Base-by-base conservation (phyloP, 129 eudicot species). In the Tanacetum coccineum region DNA sequence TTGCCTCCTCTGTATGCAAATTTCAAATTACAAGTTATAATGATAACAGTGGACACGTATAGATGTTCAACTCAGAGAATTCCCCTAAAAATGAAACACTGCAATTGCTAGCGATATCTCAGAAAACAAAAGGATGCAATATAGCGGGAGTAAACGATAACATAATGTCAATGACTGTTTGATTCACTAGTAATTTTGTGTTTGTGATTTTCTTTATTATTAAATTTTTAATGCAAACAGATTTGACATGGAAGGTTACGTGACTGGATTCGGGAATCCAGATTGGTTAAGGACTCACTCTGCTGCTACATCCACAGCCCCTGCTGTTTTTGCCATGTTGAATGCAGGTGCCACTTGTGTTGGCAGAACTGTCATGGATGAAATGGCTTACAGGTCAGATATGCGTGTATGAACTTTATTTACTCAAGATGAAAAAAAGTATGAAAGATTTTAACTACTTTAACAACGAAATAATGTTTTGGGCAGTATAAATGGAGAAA, bases 351-450 rank as follows among this genome's bases (percentile, higher is more conserved):
- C 91, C 45, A 91, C 85, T 42, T 85, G 94, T 80, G 83, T 81
- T 18, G 98, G 94, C 25, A 85, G 75, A 87, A 91, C 98, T 68
- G 54, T 78, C 70, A 87, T 91, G 98, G 98, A 91, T 85, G 98
- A 91, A 85, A 87, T 91, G 98, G 98, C 98, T 64, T 91, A 91
- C 87, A 91, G 97, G 98, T 91, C 77, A 70, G 74, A 60, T 15
- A 71, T 17, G 64, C 15, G 26, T 19, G 56, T 44, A 62, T 17
- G 22, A 15, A 20, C n/a, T 13, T 51, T 10, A 39, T 39, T 15
- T 14, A 62, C 61, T 40, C 17, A 4, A n/a, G 48, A n/a, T 40
- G 32, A 21, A 15, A 44, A 32, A 39, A 9, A 0, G 2, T 6
- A 6, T 39, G 9, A 53, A 3, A n/a, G n/a, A 28, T 9, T 48